Percentiles rank a stretch among this genome's conserved stretches.
Conservation (phyloP, 1,284 basidiomycete genomes). For the Lentinula novae-zelandiae region DNA sequence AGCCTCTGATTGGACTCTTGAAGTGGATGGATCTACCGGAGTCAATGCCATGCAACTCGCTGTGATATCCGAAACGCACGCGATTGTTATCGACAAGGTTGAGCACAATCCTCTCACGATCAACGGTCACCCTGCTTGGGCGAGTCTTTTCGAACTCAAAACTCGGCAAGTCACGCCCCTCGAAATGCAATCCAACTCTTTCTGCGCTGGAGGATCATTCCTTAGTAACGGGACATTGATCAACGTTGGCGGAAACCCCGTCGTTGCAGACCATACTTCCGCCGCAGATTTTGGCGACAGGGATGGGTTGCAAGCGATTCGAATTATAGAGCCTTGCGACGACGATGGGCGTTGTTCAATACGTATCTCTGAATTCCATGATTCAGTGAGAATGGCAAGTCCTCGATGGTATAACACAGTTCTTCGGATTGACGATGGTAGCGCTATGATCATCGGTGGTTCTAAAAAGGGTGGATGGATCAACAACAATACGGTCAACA, state of each 20-base stretch:
- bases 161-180: slow-evolving; percentile 63
- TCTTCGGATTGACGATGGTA: slow-evolving; percentile 68
- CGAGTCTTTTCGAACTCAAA: slow-evolving; percentile 64
- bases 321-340: slow-evolving; percentile 70
- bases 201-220: slow-evolving; percentile 82
- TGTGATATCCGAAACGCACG: slow-evolving; percentile 68
- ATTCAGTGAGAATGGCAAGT: slow-evolving; percentile 61
- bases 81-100: slow-evolving; percentile 77
- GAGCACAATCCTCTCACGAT: slow-evolving; percentile 78
- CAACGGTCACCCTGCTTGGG: slow-evolving; percentile 77
- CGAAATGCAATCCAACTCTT: slow-evolving; percentile 75
- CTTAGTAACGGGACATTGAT: slow-evolving; percentile 71
- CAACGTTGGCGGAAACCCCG: slow-evolving; percentile 77
- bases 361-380: slow-evolving; percentile 60
- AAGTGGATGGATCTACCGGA: slow-evolving; percentile 67
- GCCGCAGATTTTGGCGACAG: slow-evolving; percentile 73
- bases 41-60: slow-evolving; percentile 79
- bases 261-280: slow-evolving; percentile 57
- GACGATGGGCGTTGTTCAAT: slow-evolving; percentile 43
- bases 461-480: slow-evolving; percentile 79
- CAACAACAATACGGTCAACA: slow-evolving; percentile 74
- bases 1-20: slow-evolving; percentile 40
- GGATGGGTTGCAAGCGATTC: slow-evolving; percentile 71
- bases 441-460: slow-evolving; percentile 79
- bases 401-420: slow-evolving; percentile 79